Base-by-base conservation (phyloP, 192 early-diverging fungal genomes). In the Coemansia sp. region DNA sequence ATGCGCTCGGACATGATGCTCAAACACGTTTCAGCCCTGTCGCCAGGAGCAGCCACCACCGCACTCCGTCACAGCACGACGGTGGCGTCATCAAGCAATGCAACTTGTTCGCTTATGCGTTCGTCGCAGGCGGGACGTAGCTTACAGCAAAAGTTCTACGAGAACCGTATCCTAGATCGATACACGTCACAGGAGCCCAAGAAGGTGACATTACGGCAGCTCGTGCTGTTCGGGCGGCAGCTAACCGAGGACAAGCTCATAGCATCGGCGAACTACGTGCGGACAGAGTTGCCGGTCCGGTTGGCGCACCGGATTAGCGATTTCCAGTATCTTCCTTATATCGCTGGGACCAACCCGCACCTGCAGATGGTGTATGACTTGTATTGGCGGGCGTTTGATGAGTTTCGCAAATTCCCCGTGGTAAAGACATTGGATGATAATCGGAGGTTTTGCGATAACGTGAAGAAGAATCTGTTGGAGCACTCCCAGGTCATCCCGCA, bases 361-460 rank as follows among this genome's bases (percentile, higher is more conserved):
- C 88, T 96, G 60, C 86, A 90, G 71, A 78, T 69, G 18, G 88
- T 95, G 20, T 96, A 98, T 66, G 84, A 88, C 50, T 79, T 96
- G 46, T 98, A 96, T 74, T 96, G 94, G 96, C 83, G 86, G n/a
- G 94, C 94, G 0, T 96, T 98, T 72, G 93, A 96, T 51, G 76
- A 75, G 61, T 86, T 96, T 65, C 84, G 89, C 50, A 82, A 86
- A 60, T 77, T 93, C 20, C 85, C 89, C 9, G 65, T 68, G 5
- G 92, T 98, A 34, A 85, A 86, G 65, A 90, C 88, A 3, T 72
- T 94, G 38, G 89, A 94, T 43, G 90, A 94, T 51, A 96, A 98
- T 70, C 77, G 86, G 56, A 58, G 73, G 38, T 95, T 93, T 65
- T 96, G 94, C 84, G 85, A 88, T 16, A 73, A 89, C 43, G 66